These are phyloP conservation scores for Candida sithepensis DNA, from an alignment of 805 yeast species.

Conservation along the genomic window DNA sequence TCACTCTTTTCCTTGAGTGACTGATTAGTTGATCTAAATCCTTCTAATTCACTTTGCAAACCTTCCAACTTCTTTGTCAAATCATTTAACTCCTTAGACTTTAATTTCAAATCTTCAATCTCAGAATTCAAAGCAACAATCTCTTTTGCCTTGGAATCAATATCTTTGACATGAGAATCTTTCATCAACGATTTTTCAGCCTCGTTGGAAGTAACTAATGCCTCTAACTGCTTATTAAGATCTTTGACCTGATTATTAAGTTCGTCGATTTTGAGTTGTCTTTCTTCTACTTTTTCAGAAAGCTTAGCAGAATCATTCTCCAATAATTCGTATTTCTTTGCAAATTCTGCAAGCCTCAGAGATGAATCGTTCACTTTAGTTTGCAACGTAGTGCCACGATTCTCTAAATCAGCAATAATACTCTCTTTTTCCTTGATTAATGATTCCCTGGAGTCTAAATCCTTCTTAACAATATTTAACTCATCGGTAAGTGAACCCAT, in stretches of 20 bases:
- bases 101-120: conserved; percentile 2
- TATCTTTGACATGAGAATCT: conserved; percentile 12
- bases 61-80: not conserved
- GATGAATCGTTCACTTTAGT: not conserved
- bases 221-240: not conserved
- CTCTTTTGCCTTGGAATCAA: conserved; percentile 26
- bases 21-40: not conserved
- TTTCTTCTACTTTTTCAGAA: not conserved
- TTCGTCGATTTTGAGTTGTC: not conserved
- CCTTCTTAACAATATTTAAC: no score
- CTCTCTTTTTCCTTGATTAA: no score
- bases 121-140: conserved; percentile 3
- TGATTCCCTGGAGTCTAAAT: no score
- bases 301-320: not conserved
- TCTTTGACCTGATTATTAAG: not conserved
- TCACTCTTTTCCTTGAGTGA: no score
- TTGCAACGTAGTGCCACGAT: not conserved
- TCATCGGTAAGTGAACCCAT: no score
- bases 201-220: not conserved
- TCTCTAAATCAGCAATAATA: conserved; percentile 17
- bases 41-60: not conserved
- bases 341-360: not conserved
- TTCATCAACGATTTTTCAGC: conserved; percentile 1
- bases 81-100: not conserved
- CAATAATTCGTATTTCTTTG: not conserved